phyloP scores from a whole-genome alignment of 1,284 basidiomycete genomes.

The Ganoderma leucocontextum region DNA sequence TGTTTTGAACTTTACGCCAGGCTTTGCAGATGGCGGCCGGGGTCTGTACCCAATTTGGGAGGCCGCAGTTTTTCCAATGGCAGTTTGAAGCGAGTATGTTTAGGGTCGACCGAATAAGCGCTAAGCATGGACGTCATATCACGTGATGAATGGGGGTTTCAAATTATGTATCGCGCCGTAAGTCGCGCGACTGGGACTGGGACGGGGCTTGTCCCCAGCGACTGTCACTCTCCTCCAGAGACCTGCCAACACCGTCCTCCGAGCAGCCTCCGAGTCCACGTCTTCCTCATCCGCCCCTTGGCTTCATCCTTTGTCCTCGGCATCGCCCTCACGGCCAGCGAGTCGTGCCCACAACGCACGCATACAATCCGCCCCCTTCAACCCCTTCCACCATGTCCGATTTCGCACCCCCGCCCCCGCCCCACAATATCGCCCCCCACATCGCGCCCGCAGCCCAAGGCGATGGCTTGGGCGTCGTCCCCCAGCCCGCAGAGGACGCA shows the following conservation, averaged over 20 bases:
- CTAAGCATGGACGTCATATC: not conserved
- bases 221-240: not conserved
- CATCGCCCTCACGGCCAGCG: not conserved
- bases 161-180: not conserved
- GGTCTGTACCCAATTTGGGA: no score
- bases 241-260: no score
- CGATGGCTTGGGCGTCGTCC: slow-evolving; percentile 49
- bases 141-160: not conserved
- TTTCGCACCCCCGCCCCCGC: slow-evolving; percentile 57
- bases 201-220: not conserved
- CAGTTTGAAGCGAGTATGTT: no score
- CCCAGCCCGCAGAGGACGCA: slow-evolving; percentile 54
- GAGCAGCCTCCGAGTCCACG: no score
- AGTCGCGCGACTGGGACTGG: not conserved
- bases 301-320: not conserved
- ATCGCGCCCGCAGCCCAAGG: slow-evolving; percentile 60
- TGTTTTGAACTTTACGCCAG: no score
- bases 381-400: slow-evolving; percentile 52
- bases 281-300: not conserved
- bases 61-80: no score
- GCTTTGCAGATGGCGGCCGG: no score
- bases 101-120: no score
- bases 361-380: not conserved
- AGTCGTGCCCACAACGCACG: not conserved
- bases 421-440: slow-evolving; percentile 44